phyloP scores from a whole-genome alignment of 306 rosid species.

The Glycyrrhiza uralensis region DNA sequence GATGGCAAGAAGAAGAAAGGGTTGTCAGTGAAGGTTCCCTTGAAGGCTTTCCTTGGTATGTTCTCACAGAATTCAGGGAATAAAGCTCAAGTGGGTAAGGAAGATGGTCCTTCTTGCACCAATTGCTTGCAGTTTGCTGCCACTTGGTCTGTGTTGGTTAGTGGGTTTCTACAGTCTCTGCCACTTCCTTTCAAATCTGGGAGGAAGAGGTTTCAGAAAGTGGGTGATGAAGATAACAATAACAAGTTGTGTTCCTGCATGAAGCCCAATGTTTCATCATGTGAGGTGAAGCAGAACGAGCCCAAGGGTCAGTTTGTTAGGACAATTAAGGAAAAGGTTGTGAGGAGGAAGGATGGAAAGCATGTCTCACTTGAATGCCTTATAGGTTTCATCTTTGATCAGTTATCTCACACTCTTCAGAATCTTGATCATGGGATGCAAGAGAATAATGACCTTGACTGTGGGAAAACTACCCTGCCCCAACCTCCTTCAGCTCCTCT shows the following conservation, averaged over 20 bases:
- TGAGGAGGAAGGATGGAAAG: slow-evolving; percentile 49
- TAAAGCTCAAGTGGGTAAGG: slow-evolving; percentile 49
- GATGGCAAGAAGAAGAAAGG: slow-evolving; percentile 61
- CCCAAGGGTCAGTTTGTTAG: slow-evolving; percentile 36
- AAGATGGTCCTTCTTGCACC: slow-evolving; percentile 61
- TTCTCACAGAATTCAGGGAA: slow-evolving; percentile 53
- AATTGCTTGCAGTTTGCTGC: slow-evolving; percentile 84
- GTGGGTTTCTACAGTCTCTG: slow-evolving; percentile 71
- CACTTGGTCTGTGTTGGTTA: slow-evolving; percentile 73
- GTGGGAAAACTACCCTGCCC: slow-evolving; percentile 31
- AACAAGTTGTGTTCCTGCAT: slow-evolving; percentile 38
- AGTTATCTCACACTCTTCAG: slow-evolving; percentile 58
- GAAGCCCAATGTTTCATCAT: slow-evolving; percentile 47
- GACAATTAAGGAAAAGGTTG: slow-evolving; percentile 30
- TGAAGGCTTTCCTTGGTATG: slow-evolving; percentile 65
- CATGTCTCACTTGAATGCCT: slow-evolving; percentile 65
- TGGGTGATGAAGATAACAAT: slow-evolving; percentile 43
- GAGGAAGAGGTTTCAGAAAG: slow-evolving; percentile 65
- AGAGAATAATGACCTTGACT: slow-evolving; percentile 24
- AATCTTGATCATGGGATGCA: slow-evolving; percentile 50
- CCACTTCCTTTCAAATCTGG: slow-evolving; percentile 75
- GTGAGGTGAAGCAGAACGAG: slow-evolving; percentile 55
- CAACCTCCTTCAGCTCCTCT: slow-evolving; percentile 29
- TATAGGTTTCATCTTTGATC: slow-evolving; percentile 74
- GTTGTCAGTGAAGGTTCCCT: slow-evolving; percentile 59